A percentile compares a stretch with the other conserved stretches of the same genome.
phyloP scores from a whole-genome alignment of 306 rosid genomes.

The Prunus davidiana region DNA sequence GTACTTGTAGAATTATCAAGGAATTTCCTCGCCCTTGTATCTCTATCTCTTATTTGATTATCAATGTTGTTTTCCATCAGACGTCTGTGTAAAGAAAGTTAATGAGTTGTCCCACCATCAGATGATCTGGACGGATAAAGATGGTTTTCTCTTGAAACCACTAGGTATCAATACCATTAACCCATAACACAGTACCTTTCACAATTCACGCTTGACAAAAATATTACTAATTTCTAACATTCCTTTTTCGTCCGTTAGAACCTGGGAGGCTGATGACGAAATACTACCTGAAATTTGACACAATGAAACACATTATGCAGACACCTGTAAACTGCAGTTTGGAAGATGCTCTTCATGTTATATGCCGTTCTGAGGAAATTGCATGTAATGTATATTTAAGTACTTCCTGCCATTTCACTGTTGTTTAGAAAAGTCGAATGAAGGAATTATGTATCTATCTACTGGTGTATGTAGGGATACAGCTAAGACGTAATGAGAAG shows the following conservation, averaged over 20 bases:
- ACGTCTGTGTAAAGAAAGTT: conserved; percentile 74
- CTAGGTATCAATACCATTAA: conserved; percentile 51
- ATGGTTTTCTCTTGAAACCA: conserved; percentile 90
- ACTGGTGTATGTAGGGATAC: conserved; percentile 71
- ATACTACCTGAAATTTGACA: conserved; percentile 88
- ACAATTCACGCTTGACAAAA: conserved; percentile 16
- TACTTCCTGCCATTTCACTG: conserved; percentile 9
- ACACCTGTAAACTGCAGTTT: conserved; percentile 69
- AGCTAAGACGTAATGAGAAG: conserved; percentile 96
- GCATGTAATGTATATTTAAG: conserved; percentile 53
- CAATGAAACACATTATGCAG: conserved; percentile 91
- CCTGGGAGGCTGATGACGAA: conserved; percentile 96
- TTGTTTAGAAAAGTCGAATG: conserved; percentile 17
- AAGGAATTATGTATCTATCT: conserved; percentile 26
- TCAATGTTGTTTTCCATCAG: conserved; percentile 40
- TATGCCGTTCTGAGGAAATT: conserved; percentile 85
- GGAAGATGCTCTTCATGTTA: conserved; percentile 75
- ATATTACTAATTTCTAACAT: conserved; percentile 21
- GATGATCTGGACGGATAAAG: conserved; percentile 92
- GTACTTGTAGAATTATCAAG: not conserved
- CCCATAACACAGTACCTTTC: conserved; percentile 4
- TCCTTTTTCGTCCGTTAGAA: conserved; percentile 42
- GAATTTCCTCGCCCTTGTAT: not conserved
- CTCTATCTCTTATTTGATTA: conserved; percentile 6
- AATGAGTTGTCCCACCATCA: conserved; percentile 74